Evolutionary conservation across 768 basidiomycete genomes (phyloP), one percentile per base, ranked within the genome.

Genomic region (Calocybe gangraenosa): DNA sequence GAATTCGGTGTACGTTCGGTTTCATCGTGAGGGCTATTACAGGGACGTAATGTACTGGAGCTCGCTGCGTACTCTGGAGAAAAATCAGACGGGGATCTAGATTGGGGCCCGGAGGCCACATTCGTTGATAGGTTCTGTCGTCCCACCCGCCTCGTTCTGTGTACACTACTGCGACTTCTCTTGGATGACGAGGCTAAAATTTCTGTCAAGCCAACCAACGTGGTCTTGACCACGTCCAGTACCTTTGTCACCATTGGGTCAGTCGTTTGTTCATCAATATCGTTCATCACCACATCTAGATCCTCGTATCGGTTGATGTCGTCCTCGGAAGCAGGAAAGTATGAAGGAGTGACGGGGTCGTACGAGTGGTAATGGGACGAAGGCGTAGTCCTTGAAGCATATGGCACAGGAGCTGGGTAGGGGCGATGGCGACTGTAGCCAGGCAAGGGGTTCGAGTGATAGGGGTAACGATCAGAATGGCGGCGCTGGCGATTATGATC

Each of bases 161-260:
- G 7, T 21, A 2, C 19, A 14, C 17, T 7, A 32, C 31, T 33
- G 15, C 25, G 2, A 25, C 17, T 42, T 14, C 17, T 32, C 10
- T 8, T n/a, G 2, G 28, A 9, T 13, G 40, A 42, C 2, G 28
- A 25, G 8, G 30, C 31, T 13, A 42, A n/a, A 13, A 38, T 47
- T 18, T 48, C 51, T 6, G 39, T 42, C 11, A 52, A 40, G 10
- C 44, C 40, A 15, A 21, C 25, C 35, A 52, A 37, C 14, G 44
- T 52, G 37, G 48, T 47, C 19, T 42, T 42, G 25, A 48, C 35
- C 28, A 52, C 45, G 25, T 47, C 40, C 30, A 52, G 47, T 18
- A 52, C 40, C 19, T 37, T 44, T 30, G 42, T 37, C n/a, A 44
- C 43, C 15, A 48, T 43, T 7, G 42, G 47, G 7, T 23, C 34